phyloP scores from a whole-genome alignment of 805 yeast species.

The Sungouiella thailandica region DNA sequence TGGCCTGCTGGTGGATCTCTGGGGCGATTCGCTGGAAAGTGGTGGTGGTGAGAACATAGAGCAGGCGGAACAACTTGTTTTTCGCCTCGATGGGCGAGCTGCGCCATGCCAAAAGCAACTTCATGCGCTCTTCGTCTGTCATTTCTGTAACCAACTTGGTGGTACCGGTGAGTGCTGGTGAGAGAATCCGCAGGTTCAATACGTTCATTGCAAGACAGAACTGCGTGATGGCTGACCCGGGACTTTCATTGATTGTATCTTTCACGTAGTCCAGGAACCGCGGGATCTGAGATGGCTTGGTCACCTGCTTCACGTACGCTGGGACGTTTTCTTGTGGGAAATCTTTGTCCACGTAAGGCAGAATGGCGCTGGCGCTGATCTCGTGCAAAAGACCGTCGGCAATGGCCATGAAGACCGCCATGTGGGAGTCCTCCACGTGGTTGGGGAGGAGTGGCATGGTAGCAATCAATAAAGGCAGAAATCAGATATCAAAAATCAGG shows the following conservation, averaged over 20 bases:
- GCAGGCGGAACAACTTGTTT: constrained; percentile 29
- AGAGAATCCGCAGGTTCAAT: constrained; percentile 25
- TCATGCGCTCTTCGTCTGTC: constrained; percentile 27
- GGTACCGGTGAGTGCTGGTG: constrained; percentile 30
- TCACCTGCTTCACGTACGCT: constrained; percentile 19
- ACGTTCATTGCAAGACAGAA: constrained; percentile 21
- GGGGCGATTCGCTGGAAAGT: constrained; percentile 25
- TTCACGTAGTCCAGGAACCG: constrained; percentile 17
- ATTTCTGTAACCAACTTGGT: constrained; percentile 32
- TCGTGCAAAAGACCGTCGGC: constrained; percentile 35
- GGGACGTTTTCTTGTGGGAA: constrained; percentile 25
- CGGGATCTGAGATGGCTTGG: constrained; percentile 28
- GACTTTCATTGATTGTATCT: constrained; percentile 9
- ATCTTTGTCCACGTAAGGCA: constrained; percentile 19
- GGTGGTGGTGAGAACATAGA: constrained; percentile 21
- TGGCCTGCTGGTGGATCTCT: constrained; percentile 30
- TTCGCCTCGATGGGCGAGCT: constrained; percentile 33
- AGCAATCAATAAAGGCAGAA: too few species aligned
- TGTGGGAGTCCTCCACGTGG: constrained; percentile 15
- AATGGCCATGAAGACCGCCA: constrained; percentile 24
- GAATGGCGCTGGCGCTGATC: constrained; percentile 22
- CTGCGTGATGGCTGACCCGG: constrained; percentile 16
- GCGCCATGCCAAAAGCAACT: constrained; percentile 34
- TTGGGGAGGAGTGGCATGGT: not conserved
- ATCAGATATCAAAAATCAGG: too few species aligned